These are phyloP conservation scores for Paecilomyces niveus DNA, from an alignment of 2,329 filamentous ascomycete species.

Conservation along the genomic window DNA sequence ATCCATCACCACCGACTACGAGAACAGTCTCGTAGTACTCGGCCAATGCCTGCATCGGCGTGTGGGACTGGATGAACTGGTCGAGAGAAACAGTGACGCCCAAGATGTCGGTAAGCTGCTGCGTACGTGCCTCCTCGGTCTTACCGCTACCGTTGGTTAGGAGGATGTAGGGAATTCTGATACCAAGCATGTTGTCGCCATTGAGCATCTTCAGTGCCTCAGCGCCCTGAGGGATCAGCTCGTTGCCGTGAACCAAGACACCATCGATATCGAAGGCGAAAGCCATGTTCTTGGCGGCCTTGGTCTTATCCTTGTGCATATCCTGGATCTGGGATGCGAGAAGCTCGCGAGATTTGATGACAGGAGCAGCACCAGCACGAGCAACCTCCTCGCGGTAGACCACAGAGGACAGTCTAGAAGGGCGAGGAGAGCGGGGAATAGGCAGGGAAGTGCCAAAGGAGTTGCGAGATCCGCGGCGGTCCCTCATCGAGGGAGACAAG, in stretches of 20 bases:
- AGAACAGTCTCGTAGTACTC: slow-evolving; percentile 73
- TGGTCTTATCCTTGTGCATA: slow-evolving; percentile 58
- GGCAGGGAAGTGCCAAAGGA: slow-evolving; percentile 67
- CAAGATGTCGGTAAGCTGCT: slow-evolving; percentile 62
- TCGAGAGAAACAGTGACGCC: slow-evolving; percentile 59
- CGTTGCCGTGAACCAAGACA: slow-evolving; percentile 66
- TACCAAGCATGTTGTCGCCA: slow-evolving; percentile 68
- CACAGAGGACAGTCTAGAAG: slow-evolving; percentile 60
- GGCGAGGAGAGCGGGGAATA: slow-evolving; percentile 63
- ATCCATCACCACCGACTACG: slow-evolving; percentile 68
- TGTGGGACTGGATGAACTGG: slow-evolving; percentile 73
- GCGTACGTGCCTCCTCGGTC: slow-evolving; percentile 57
- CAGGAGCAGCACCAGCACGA: slow-evolving; percentile 42
- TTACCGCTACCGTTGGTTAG: slow-evolving; percentile 70
- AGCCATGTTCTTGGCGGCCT: slow-evolving; percentile 68
- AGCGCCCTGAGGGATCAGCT: slow-evolving; percentile 61
- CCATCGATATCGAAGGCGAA: slow-evolving; percentile 67
- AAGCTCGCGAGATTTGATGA: slow-evolving; percentile 58
- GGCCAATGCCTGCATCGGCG: slow-evolving; percentile 66
- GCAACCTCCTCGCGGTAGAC: slow-evolving; percentile 39
- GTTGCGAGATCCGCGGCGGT: slow-evolving; percentile 64
- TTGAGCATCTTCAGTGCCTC: slow-evolving; percentile 64
- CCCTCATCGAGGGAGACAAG: slow-evolving; percentile 59
- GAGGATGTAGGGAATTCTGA: slow-evolving; percentile 71
- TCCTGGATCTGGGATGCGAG: slow-evolving; percentile 65